Percentiles rank a stretch among this genome's conserved stretches.
These are phyloP conservation scores for Rubia peregrina DNA, from an alignment of 305 asterid species.

Conservation along the genomic window DNA sequence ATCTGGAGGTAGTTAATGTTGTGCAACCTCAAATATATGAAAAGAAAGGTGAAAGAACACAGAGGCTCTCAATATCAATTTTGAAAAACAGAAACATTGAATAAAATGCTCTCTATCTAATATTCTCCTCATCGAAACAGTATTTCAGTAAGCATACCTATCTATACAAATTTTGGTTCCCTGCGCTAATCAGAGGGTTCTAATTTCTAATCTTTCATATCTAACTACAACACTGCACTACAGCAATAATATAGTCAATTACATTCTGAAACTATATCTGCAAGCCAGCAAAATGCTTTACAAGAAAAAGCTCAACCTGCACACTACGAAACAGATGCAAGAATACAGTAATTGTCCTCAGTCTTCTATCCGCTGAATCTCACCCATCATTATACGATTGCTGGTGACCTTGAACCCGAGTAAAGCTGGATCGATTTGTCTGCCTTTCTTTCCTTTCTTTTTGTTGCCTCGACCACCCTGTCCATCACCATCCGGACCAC, in stretches of 20 bases:
- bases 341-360: constrained; percentile 14
- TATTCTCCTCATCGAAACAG: too few relatives aligned
- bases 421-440: constrained; percentile 94
- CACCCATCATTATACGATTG: constrained; percentile 99
- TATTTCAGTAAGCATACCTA: not conserved
- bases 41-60: too few relatives aligned
- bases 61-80: too few relatives aligned
- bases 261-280: not conserved
- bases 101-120: too few relatives aligned
- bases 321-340: constrained; percentile 2
- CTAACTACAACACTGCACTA: not conserved
- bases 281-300: constrained; percentile 4
- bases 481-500: constrained; percentile 42
- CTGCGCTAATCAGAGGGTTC: not conserved
- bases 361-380: constrained; percentile 86
- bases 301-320: constrained; percentile 4
- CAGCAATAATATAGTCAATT: not conserved
- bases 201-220: not conserved
- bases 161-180: constrained; percentile 7
- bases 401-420: constrained; percentile 98
- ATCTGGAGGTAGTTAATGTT: too few relatives aligned
- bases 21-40: too few relatives aligned
- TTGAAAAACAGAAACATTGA: too few relatives aligned
- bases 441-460: constrained; percentile 94
- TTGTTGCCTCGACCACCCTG: constrained; percentile 49